Conservation (phyloP, 176 grass and related monocot genomes). For the Cenchrus americanus region DNA sequence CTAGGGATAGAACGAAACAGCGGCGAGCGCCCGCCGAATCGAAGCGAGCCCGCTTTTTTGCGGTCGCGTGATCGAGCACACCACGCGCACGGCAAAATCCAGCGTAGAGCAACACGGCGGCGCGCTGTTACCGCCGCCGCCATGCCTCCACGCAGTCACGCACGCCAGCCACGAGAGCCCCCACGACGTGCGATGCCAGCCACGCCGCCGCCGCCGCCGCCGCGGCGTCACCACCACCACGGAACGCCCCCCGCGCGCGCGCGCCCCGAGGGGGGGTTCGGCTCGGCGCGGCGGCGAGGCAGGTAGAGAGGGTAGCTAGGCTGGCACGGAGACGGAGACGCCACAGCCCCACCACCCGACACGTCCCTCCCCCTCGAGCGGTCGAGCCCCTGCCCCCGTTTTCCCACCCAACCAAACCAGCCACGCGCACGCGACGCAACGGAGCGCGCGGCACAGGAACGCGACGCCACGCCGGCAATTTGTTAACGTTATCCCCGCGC, state of each 20-base stretch:
- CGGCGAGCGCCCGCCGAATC: not conserved
- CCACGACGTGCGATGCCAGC: not conserved
- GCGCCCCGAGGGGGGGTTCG: not conserved
- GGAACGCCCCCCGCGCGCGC: not conserved
- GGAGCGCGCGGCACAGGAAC: not conserved
- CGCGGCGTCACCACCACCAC: not conserved
- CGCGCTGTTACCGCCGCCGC: not conserved
- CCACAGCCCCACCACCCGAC: slow-evolving; percentile 29
- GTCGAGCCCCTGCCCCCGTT: not conserved
- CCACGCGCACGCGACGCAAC: slow-evolving; percentile 31
- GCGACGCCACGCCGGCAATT: slow-evolving; percentile 12
- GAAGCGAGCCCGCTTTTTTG: not conserved
- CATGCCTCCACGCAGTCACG: not conserved
- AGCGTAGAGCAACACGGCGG: not conserved
- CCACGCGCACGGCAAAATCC: not conserved
- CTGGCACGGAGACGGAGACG: slow-evolving; percentile 12
- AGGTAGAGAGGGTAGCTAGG: not conserved
- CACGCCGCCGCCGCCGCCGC: not conserved
- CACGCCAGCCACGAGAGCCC: not conserved
- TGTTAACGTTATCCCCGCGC: not conserved
- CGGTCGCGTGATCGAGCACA: not conserved
- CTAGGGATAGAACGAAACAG: not conserved
- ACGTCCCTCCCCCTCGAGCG: not conserved
- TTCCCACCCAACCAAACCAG: slow-evolving; percentile 6
- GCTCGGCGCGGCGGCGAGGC: not conserved